Conservation (phyloP, 2,329 filamentous ascomycete genomes). For the Pseudogymnoascus sp. region DNA sequence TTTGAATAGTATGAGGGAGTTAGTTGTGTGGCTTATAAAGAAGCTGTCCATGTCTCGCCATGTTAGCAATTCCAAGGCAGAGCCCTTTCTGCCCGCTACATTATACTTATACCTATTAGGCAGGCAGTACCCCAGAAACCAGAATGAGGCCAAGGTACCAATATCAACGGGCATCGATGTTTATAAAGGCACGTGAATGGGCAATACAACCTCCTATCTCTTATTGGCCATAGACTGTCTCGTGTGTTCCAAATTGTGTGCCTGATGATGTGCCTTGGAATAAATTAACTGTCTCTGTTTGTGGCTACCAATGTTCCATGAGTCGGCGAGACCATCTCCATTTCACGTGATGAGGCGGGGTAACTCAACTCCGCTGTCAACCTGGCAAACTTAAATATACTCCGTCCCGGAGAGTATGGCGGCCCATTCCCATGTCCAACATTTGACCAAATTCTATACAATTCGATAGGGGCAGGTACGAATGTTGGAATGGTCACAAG, state of each 20-base stretch:
- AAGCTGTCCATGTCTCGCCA: neutral
- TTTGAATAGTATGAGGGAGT: neutral
- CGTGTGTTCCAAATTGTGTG: neutral
- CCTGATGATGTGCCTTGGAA: neutral
- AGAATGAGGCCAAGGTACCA: neutral
- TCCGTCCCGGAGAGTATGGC: neutral
- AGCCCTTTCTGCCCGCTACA: neutral
- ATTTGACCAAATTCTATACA: neutral
- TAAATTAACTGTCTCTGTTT: neutral
- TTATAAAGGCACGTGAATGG: neutral
- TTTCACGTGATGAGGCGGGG: neutral
- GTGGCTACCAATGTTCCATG: neutral
- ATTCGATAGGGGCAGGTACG: neutral
- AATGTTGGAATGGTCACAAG: neutral
- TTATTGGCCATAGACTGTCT: neutral
- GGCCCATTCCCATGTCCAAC: neutral
- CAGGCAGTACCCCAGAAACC: neutral
- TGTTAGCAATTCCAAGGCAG: neutral
- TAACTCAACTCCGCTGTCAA: neutral
- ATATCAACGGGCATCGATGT: neutral
- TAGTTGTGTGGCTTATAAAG: neutral
- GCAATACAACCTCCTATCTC: neutral
- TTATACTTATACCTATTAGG: neutral
- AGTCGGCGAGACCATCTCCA: neutral
- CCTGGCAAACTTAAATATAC: neutral